Evolutionary conservation across 129 eudicot genomes (phyloP), one percentile per base, ranked within the genome.

Genomic region (Flaveria ramosissima): DNA sequence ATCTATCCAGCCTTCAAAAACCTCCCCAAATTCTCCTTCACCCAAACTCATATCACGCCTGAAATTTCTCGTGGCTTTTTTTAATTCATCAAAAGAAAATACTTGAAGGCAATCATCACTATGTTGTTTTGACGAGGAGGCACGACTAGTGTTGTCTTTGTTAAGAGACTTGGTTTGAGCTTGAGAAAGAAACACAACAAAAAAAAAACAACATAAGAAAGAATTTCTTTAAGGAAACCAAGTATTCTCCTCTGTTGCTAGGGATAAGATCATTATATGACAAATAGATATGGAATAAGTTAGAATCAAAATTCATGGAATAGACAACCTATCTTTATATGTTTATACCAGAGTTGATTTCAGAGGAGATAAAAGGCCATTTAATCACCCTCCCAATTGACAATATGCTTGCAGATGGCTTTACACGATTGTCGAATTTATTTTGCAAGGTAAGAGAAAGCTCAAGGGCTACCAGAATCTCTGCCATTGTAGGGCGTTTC

Each of bases 1-100:
- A 30, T 72, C 32, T 26, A 72, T 21, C 52, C 67, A 72, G n/a
- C 68, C 77, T 43, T 17, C 36, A 72, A 53, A 72, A 72, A 55
- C 50, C 16, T 21, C 46, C 21, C 67, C 77, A 36, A 30, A 56
- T 17, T 24, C 77, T 72, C 77, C 77, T 16, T 13, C 63, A n/a
- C 77, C 67, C n/a, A 72, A 55, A 51, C 45, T 43, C 45, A 47
- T 50, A 16, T 47, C 5, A 51, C 7, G 30, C 24, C 36, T n/a
- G 3, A 72, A 72, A 14, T 72, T 23, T 61, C 61, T 36, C 9
- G 77, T 72, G 41, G 76, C 76, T 0, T 17, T 50, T 32, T 51
- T 7, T 26, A 71, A 14, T 6, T 71, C 59, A 50, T 4, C 14
- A 15, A 20, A 71, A 2, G 61, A 47, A 71, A 12, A 63, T 63